These are phyloP conservation scores for Phtheirospermum japonicum DNA, from an alignment of 257 asterid genomes.

Conservation along the genomic window DNA sequence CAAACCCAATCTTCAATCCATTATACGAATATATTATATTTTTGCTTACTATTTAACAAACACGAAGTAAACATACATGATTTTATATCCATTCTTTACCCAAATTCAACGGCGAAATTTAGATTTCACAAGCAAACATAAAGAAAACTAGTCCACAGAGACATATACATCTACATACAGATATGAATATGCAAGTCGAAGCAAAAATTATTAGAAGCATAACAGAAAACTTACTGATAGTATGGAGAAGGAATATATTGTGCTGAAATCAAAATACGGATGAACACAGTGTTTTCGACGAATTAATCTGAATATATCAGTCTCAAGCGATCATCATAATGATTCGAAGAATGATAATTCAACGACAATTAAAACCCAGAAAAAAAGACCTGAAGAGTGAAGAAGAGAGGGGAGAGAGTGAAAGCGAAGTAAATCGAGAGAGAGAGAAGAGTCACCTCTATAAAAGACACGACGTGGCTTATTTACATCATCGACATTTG, in stretches of 20 bases:
- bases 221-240: conserved; percentile 34
- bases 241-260: conserved; percentile 18
- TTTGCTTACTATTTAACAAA: too few species aligned
- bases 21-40: too few species aligned
- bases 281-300: conserved; percentile 26
- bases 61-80: neutral
- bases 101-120: neutral
- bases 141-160: conserved; percentile 19
- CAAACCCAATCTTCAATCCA: conserved; percentile 17
- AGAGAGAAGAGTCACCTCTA: conserved; percentile 28
- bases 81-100: neutral
- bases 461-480: conserved; percentile 27
- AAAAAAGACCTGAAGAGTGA: conserved; percentile 5
- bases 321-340: conserved; percentile 22
- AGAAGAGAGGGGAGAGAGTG: conserved; percentile 7
- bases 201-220: conserved; percentile 3
- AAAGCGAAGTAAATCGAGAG: neutral
- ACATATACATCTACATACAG: neutral
- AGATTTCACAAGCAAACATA: neutral
- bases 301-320: conserved; percentile 20
- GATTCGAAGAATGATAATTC: conserved; percentile 8
- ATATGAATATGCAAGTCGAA: neutral
- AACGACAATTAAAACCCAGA: conserved; percentile 1
- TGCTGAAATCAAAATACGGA: conserved; percentile 14
- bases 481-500: conserved; percentile 16